Conservation (phyloP, 2,329 filamentous ascomycete genomes). For the Cercospora citrullina region DNA sequence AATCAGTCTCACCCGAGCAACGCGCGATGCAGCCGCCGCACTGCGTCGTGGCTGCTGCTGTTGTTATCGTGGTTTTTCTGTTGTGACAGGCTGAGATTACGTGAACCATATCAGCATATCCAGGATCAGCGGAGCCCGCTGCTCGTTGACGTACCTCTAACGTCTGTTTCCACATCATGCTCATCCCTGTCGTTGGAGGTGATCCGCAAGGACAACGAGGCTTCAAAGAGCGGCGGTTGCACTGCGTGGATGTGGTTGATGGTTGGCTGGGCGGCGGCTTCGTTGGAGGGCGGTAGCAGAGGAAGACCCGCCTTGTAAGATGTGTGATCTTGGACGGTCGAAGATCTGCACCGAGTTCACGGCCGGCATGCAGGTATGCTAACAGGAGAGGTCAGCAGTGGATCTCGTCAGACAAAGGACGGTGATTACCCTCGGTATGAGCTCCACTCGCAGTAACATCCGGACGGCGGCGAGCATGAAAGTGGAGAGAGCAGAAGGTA, state of each 20-base stretch:
- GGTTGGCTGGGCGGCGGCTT: neutral
- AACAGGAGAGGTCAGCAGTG: too few relatives aligned
- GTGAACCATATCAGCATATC: neutral
- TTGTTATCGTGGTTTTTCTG: neutral
- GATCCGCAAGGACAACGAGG: neutral
- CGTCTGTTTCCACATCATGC: neutral
- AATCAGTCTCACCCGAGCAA: neutral
- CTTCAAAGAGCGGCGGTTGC: neutral
- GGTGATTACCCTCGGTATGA: too few relatives aligned
- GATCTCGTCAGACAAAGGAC: too few relatives aligned
- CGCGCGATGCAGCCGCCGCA: neutral
- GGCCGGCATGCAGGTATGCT: too few relatives aligned
- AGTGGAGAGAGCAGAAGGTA: too few relatives aligned
- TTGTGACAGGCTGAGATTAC: neutral
- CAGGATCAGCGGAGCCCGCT: neutral
- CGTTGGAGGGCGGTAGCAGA: neutral
- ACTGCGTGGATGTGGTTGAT: neutral
- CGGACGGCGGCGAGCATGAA: too few relatives aligned
- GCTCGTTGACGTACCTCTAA: neutral
- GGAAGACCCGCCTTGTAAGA: neutral
- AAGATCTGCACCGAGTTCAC: too few relatives aligned
- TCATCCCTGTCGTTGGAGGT: neutral
- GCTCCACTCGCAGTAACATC: too few relatives aligned
- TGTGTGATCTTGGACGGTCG: too few relatives aligned
- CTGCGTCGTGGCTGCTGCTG: too few relatives aligned